Percentiles rank a stretch among this genome's conserved stretches.
Conservation (phyloP, 345 rosid genomes). For the Euclidium syriacum region DNA sequence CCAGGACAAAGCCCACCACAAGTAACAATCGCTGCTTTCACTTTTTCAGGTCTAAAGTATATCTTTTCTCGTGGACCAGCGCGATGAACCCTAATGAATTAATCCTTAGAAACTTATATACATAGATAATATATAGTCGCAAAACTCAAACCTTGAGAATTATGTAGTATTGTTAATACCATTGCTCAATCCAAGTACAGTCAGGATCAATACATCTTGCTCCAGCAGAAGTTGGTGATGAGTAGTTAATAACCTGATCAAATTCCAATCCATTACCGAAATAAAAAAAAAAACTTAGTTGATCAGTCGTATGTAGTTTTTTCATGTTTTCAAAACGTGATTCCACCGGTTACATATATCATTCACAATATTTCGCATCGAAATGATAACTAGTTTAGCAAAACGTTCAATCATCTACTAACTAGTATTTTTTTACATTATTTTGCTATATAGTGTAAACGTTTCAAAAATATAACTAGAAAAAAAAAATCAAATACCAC, state of each 20-base stretch:
- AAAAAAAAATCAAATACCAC: too few relatives aligned
- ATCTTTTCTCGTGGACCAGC: slow-evolving; percentile 91
- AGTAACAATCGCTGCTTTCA: slow-evolving; percentile 85
- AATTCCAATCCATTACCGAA: neutral
- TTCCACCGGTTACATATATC: too few relatives aligned
- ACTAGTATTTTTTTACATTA: too few relatives aligned
- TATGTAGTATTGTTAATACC: slow-evolving; percentile 32
- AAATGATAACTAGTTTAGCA: too few relatives aligned
- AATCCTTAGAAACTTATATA: neutral
- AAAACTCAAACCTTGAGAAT: neutral
- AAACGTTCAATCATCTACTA: too few relatives aligned
- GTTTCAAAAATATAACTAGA: too few relatives aligned
- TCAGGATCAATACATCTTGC: slow-evolving; percentile 74
- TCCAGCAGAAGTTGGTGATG: slow-evolving; percentile 76
- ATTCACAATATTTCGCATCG: too few relatives aligned
- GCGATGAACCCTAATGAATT: slow-evolving; percentile 63
- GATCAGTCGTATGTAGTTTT: too few relatives aligned
- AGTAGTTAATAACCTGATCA: slow-evolving; percentile 59
- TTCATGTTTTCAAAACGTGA: too few relatives aligned
- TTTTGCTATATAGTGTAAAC: too few relatives aligned
- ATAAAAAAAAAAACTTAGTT: too few relatives aligned
- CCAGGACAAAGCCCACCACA: slow-evolving; percentile 98
- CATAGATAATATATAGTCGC: neutral
- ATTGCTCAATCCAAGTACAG: slow-evolving; percentile 89
- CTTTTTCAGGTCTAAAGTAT: slow-evolving; percentile 78